Evolutionary conservation across 2,329 filamentous ascomycete genomes (phyloP).

Genomic region (Beauveria sp.): DNA sequence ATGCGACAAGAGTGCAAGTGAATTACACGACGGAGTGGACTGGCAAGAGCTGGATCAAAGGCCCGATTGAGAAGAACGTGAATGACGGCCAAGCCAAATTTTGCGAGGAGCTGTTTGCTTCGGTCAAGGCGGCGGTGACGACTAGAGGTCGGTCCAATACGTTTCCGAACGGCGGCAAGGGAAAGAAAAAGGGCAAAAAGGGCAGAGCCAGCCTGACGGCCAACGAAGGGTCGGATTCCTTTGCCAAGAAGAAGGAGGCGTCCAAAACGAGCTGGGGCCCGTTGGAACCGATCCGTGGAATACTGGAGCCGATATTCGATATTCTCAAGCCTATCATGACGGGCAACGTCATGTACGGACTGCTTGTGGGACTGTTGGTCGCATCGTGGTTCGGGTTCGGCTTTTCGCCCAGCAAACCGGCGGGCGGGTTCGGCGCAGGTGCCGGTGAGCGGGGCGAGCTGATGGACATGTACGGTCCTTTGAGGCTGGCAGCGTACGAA

Average conservation of each 20-base stretch:
- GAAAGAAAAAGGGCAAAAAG: conserved; percentile 56
- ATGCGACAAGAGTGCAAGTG: conserved; percentile 75
- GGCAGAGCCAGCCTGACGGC: conserved; percentile 37
- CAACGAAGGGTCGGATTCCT: conserved; percentile 31
- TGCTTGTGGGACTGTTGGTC: conserved; percentile 66
- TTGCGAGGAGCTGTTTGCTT: conserved; percentile 69
- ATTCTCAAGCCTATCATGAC: conserved; percentile 64
- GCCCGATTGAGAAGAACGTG: conserved; percentile 95
- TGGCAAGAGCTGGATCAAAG: conserved; percentile 96
- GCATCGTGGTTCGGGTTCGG: conserved; percentile 66
- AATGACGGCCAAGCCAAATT: conserved; percentile 83
- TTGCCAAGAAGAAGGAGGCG: conserved; percentile 31
- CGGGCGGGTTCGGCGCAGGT: conserved; percentile 27
- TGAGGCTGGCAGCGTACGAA: conserved; percentile 77
- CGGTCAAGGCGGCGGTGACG: conserved; percentile 65
- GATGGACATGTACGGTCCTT: conserved; percentile 35
- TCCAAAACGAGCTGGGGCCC: conserved; percentile 60
- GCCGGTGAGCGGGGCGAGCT: conserved; percentile 1
- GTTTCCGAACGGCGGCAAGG: conserved; percentile 42
- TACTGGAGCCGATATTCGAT: conserved; percentile 63
- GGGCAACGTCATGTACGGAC: conserved; percentile 67
- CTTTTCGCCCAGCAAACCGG: conserved; percentile 31
- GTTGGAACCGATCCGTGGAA: conserved; percentile 66
- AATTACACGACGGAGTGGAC: conserved; percentile 93
- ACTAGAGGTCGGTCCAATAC: conserved; percentile 48